Evolutionary conservation across 768 basidiomycete species (phyloP).

Genomic region (Myochromella boudieri): DNA sequence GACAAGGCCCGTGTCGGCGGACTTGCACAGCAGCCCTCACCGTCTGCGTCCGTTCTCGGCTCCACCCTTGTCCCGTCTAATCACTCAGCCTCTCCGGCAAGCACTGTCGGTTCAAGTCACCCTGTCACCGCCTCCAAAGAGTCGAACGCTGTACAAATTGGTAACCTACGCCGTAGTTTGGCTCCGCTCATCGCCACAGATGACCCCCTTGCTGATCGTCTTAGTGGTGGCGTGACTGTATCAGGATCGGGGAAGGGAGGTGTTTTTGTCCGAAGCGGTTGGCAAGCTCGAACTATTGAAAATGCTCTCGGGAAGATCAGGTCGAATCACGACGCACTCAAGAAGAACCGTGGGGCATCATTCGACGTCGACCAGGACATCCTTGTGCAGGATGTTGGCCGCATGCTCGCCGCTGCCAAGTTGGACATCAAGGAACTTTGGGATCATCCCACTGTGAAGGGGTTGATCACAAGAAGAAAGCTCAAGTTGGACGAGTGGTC

Average conservation of each 20-base stretch:
- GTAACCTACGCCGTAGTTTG: slow-evolving; percentile 58
- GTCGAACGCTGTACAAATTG: slow-evolving; percentile 40
- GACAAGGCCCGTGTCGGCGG: slow-evolving; percentile 28
- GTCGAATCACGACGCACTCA: slow-evolving; percentile 28
- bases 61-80: slow-evolving; percentile 17
- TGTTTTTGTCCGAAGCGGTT: slow-evolving; percentile 77
- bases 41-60: slow-evolving; percentile 37
- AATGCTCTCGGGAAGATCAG: slow-evolving; percentile 45
- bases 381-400: slow-evolving; percentile 60
- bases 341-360: slow-evolving; percentile 30
- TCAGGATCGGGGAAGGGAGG: slow-evolving; percentile 76
- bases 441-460: slow-evolving; percentile 69
- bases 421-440: slow-evolving; percentile 74
- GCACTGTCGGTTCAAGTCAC: slow-evolving; percentile 25
- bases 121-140: slow-evolving; percentile 27
- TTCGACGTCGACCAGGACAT: slow-evolving; percentile 45
- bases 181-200: slow-evolving; percentile 63
- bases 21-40: slow-evolving; percentile 38
- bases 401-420: slow-evolving; percentile 55
- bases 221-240: slow-evolving; percentile 72
- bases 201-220: slow-evolving; percentile 61
- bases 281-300: slow-evolving; percentile 72
- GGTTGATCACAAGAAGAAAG: slow-evolving; percentile 64
- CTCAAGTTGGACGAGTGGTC: slow-evolving; percentile 85
- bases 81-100: slow-evolving; percentile 20